Evolutionary conservation across 2,329 filamentous ascomycete species (phyloP).

Genomic region (Neurospora crassa): DNA sequence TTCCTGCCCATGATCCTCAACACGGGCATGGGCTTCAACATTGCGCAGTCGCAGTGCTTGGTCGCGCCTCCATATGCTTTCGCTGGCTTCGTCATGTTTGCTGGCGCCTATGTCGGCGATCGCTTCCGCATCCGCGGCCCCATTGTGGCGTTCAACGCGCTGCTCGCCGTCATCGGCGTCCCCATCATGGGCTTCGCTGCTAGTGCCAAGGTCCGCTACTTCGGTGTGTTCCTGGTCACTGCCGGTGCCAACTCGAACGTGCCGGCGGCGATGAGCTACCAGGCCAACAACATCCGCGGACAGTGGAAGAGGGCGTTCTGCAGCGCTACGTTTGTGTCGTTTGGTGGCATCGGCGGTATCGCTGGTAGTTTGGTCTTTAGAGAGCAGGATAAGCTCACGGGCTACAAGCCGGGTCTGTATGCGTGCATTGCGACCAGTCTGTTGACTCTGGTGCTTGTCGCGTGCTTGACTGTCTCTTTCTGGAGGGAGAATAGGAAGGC

Average conservation of each 20-base stretch:
- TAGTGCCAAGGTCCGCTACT: conserved; percentile 51
- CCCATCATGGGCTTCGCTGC: conserved; percentile 61
- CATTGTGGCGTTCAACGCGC: conserved; percentile 55
- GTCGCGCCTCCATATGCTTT: conserved; percentile 61
- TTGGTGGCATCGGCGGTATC: conserved; percentile 72
- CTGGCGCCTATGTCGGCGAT: conserved; percentile 55
- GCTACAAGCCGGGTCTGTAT: conserved; percentile 46
- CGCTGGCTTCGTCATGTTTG: conserved; percentile 53
- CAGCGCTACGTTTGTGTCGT: conserved; percentile 65
- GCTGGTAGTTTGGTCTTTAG: conserved; percentile 62
- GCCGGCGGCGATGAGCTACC: conserved; percentile 65
- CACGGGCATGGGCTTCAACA: conserved; percentile 51
- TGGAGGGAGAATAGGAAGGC: conserved; percentile 37
- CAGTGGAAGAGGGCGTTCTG: conserved; percentile 83
- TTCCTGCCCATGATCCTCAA: conserved; percentile 69
- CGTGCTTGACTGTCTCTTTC: conserved; percentile 30
- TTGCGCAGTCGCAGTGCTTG: conserved; percentile 58
- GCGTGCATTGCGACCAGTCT: conserved; percentile 42
- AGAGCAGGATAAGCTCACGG: conserved; percentile 36
- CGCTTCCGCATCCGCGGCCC: conserved; percentile 56
- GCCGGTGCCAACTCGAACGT: conserved; percentile 72
- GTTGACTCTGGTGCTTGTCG: conserved; percentile 36
- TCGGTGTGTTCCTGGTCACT: conserved; percentile 67
- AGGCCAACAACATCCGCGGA: conserved; percentile 79
- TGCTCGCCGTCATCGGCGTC: conserved; percentile 58